Evolutionary conservation across 2,329 filamentous ascomycete species (phyloP).

Genomic region (Claviceps maximensis): DNA sequence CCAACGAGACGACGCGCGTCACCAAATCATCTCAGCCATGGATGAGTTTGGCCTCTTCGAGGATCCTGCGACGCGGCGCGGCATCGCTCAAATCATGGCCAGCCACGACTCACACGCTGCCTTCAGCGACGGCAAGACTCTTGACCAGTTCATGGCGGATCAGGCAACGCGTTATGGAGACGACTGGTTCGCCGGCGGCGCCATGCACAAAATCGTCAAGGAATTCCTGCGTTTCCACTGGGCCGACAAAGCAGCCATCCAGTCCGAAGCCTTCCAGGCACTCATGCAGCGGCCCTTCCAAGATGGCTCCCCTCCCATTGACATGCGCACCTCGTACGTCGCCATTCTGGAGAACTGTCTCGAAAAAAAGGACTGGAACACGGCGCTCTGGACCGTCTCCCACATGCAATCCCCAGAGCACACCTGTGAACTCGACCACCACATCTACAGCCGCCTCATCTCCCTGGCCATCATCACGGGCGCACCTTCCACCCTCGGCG

Average conservation of each 20-base stretch:
- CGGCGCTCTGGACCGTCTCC: constrained; percentile 19
- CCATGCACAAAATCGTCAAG: constrained; percentile 26
- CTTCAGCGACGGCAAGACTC: constrained; percentile 20
- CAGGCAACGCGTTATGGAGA: constrained; percentile 31
- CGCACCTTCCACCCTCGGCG: constrained; percentile 18
- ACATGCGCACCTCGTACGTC: constrained; percentile 23
- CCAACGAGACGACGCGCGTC: constrained; percentile 41
- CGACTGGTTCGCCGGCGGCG: constrained; percentile 27
- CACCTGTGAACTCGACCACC: constrained; percentile 14
- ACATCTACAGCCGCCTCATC: constrained; percentile 26
- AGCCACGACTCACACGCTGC: constrained; percentile 29
- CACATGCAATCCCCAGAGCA: constrained; percentile 12
- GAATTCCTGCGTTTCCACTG: constrained; percentile 29
- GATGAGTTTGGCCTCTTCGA: constrained; percentile 29
- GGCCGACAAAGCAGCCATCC: constrained; percentile 10
- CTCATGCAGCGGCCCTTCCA: constrained; percentile 15
- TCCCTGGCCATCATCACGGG: constrained; percentile 20
- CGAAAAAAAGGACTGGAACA: constrained; percentile 16
- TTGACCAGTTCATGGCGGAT: constrained; percentile 25
- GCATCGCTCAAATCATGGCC: constrained; percentile 30
- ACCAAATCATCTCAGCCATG: constrained; percentile 34
- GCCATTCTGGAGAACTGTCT: constrained; percentile 22
- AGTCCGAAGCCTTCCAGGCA: constrained; percentile 15
- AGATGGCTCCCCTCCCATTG: constrained; percentile 15
- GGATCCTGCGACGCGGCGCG: constrained; percentile 20